Evolutionary conservation across 148 eudicot genomes (phyloP), one percentile per base, ranked within the genome.

Genomic region (Silene conica): DNA sequence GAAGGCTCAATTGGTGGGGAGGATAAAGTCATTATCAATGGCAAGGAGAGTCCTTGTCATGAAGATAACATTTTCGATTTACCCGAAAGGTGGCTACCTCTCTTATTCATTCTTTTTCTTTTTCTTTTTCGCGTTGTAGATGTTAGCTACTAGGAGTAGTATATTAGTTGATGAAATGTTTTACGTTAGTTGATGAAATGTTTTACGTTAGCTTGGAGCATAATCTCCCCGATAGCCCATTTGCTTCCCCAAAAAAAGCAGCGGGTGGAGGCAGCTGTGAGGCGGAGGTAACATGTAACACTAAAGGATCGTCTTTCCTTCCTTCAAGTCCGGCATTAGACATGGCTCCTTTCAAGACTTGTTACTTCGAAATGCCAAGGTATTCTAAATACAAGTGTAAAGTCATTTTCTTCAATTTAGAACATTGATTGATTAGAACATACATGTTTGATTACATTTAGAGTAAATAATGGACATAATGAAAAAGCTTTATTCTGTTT

Each of bases 291-390:
- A 16, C 59, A 8, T 69, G 63, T n/a, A 82, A 76, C 86, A 67
- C 86, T 65, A 83, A 78, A 73, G 82, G 83, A 58, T 83, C 97
- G 1, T 73, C 90, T 19, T 81, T 89, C 69, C 83, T 83, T 45
- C 88, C 86, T 19, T 82, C 86, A 3, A 71, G 82, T 20, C 74
- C 93, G 6, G 73, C 93, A 28, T 60, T 90, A 15, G 93, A 92
- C 74, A 79, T 90, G 81, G 82, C 93, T 82, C 79, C 93, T 45
- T 83, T 89, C 80, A 87, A 89, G 67, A 89, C 96, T 16, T 93
- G 96, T 73, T 89, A 89, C 84, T 89, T 90, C 81, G 94, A 93
- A 82, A 80, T 78, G 70, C 94, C 98, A 19, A 88, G 98, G 98
- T 93, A 85, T 3, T 69, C 52, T 20, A 22, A 25, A 58, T 38